Percentiles rank a stretch among this genome's conserved stretches.
Conservation (phyloP, 2,329 filamentous ascomycete genomes). For the Sclerotinia trifoliorum region DNA sequence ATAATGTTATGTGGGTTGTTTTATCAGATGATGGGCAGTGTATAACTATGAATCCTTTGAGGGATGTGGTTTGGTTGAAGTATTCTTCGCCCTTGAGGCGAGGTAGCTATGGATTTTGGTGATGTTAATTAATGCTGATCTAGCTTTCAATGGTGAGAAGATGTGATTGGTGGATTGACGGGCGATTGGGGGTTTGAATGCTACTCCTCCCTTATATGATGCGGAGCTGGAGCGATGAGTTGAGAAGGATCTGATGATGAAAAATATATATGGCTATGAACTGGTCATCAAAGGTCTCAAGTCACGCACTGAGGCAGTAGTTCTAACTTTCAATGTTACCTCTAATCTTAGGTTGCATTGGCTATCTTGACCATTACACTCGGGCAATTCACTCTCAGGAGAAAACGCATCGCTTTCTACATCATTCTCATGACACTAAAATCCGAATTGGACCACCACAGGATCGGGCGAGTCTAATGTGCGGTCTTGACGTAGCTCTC, state of each 20-base stretch:
- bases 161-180: background rate
- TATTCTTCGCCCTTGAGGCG: background rate
- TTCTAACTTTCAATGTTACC: background rate
- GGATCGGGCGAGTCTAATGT: background rate
- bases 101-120: background rate
- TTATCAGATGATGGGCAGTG: background rate
- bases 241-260: background rate
- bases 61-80: background rate
- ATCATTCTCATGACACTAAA: background rate
- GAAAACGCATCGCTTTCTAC: background rate
- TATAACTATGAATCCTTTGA: background rate
- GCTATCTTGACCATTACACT: background rate
- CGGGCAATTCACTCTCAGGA: background rate
- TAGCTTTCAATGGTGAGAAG: background rate
- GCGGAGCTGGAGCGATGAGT: background rate
- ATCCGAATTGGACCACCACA: background rate
- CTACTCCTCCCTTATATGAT: background rate
- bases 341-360: background rate
- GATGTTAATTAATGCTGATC: background rate
- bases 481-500: background rate
- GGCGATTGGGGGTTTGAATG: background rate
- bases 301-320: background rate
- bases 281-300: background rate
- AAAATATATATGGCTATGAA: background rate
- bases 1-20: too few relatives aligned